Conservation (phyloP, 805 yeast genomes). For the Candida palmyrensis region DNA sequence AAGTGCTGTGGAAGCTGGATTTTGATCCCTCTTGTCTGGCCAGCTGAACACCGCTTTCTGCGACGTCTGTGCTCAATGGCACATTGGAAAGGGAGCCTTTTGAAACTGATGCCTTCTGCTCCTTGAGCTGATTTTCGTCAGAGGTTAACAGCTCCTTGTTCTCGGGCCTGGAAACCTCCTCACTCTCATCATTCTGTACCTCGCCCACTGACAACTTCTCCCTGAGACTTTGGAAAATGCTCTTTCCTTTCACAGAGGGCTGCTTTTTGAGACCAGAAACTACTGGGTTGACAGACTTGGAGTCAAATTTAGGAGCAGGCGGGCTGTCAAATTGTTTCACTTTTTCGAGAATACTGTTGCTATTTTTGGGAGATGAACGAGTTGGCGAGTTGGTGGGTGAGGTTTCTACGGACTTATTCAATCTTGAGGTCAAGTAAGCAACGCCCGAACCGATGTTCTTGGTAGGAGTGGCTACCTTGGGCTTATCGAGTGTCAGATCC, state of each 20-base stretch:
- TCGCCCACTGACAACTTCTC: background rate
- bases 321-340: constrained; percentile 34
- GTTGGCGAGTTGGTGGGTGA: constrained; percentile 11
- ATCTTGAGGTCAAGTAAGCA: constrained; percentile 22
- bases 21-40: no score
- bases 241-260: background rate
- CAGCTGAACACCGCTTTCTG: no score
- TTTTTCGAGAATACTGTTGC: constrained; percentile 25
- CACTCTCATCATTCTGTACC: background rate
- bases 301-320: constrained; percentile 5
- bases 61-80: no score
- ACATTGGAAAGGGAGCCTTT: no score
- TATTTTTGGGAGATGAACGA: constrained; percentile 16
- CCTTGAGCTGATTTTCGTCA: no score
- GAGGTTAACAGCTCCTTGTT: no score
- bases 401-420: constrained; percentile 14
- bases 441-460: constrained; percentile 13
- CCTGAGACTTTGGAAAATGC: constrained; percentile 1
- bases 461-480: constrained; percentile 5
- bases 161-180: background rate
- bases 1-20: constrained; percentile 5
- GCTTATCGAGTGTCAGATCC: background rate
- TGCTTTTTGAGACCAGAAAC: no score
- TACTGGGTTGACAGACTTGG: no score
- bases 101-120: no score